Evolutionary conservation across 1,284 basidiomycete genomes (phyloP).

Genomic region (Sutorius eximius): DNA sequence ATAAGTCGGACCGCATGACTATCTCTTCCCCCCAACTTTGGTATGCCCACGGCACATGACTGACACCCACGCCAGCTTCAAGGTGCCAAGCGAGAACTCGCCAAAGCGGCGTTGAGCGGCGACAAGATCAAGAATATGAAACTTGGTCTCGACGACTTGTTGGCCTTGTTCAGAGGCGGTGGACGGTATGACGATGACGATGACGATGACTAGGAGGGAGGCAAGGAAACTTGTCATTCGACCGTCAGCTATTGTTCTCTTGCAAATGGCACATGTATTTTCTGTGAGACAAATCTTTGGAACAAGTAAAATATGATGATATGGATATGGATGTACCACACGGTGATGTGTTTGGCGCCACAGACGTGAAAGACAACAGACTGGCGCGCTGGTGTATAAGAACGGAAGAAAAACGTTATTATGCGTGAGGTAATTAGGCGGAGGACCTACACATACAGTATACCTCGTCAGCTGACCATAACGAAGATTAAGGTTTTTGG

Average conservation of each 20-base stretch:
- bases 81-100: conserved; percentile 83
- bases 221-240: not conserved
- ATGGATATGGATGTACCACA: not conserved
- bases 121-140: conserved; percentile 84
- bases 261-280: not conserved
- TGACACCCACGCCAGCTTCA: conserved; percentile 55
- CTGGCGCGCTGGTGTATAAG: not conserved
- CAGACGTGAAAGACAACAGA: not conserved
- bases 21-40: not conserved
- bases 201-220: conserved; percentile 19
- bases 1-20: not conserved
- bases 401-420: too few species aligned
- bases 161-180: conserved; percentile 71
- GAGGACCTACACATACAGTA: not conserved
- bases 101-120: conserved; percentile 84
- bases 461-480: not conserved
- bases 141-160: conserved; percentile 81
- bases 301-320: not conserved
- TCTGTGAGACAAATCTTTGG: not conserved
- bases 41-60: not conserved
- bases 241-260: not conserved
- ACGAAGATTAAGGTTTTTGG: not conserved
- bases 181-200: conserved; percentile 58
- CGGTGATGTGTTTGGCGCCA: not conserved
- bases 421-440: not conserved